Base-by-base conservation (phyloP, 2,329 filamentous ascomycete species). In the Xylariales sp. region DNA sequence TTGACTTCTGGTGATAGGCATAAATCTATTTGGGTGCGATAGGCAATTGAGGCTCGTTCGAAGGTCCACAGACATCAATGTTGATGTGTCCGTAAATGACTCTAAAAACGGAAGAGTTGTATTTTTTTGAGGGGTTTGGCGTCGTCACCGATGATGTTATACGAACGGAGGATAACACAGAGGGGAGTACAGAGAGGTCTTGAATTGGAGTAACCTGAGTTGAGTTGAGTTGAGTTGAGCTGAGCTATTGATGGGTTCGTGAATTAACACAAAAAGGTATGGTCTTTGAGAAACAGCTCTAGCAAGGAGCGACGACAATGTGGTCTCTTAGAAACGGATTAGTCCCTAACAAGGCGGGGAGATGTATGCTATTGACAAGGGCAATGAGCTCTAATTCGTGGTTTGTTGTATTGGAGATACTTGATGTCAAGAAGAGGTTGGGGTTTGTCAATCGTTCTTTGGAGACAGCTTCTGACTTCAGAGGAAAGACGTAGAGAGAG, bases 21-120 rank as follows among this genome's bases (percentile, higher is more conserved):
- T 86, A 80, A 86, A 87, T 78, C 85, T 84, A 74, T 83, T 84
- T 67, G 85, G 85, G 78, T 86, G 83, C 76, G 84, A 83, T 76
- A 87, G 81, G 79, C 85, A 87, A 71, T 86, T 83, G 77, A 86
- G 84, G 78, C 84, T 85, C 76, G 81, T 83, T 73, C 85, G 85
- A 74, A 85, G 78, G 80, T 86, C 84, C 85, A 86, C 83, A 84
- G 85, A 87, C 85, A 87, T 87, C 84, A 86, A 86, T 84, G 75
- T 84, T 76, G 82, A 78, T 72, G 80, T 78, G 71, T 62, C 64
- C 62, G 66, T 71, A 66, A 70, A 71, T 60, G 61, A 65, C 68
- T 63, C 70, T 70, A 71, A 72, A 73, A 69, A 52, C 65, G 66
- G 28, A 60, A 59, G 46, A n/a, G 34, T 60, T 65, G 62, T 63